Evolutionary conservation across 108 stramenopile species (phyloP).

Genomic region (Cyclostephanos tholiformis): DNA sequence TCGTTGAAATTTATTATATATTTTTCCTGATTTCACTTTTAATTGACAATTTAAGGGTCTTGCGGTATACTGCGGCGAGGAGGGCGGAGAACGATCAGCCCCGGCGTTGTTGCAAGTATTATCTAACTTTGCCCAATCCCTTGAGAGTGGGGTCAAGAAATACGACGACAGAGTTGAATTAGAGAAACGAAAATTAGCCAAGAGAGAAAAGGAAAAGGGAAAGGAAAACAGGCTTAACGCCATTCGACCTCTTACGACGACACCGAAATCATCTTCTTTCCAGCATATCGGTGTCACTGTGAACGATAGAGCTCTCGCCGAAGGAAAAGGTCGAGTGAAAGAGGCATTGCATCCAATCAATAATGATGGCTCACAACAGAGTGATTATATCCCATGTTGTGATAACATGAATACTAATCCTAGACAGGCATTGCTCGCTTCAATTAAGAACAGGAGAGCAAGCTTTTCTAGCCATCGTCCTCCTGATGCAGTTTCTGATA

Average conservation of each 20-base stretch:
- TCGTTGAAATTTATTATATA: not conserved
- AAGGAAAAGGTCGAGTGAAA: constrained; percentile 7
- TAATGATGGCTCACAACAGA: constrained; percentile 13
- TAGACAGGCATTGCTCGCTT: constrained; percentile 35
- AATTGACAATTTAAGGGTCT: constrained; percentile 42
- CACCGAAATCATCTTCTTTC: constrained; percentile 24
- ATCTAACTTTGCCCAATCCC: constrained; percentile 63
- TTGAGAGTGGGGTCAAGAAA: constrained; percentile 67
- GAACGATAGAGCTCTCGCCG: constrained; percentile 6
- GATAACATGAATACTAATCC: constrained; percentile 3
- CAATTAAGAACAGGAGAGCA: constrained; percentile 33
- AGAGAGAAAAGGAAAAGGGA: constrained; percentile 39
- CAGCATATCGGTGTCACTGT: constrained; percentile 31
- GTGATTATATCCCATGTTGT: not conserved
- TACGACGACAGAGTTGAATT: constrained; percentile 62
- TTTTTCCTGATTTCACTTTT: not conserved
- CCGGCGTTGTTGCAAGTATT: constrained; percentile 67
- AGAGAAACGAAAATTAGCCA: constrained; percentile 50
- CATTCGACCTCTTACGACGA: constrained; percentile 15
- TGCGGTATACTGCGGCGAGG: constrained; percentile 77
- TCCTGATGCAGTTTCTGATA: constrained; percentile 19
- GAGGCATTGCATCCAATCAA: constrained; percentile 22
- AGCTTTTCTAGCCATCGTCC: constrained; percentile 12
- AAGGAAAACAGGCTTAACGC: constrained; percentile 33
- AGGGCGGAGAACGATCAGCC: constrained; percentile 67